Conservation (phyloP, 1,139 yeast species). For the Groenewaldozyma sp. region DNA sequence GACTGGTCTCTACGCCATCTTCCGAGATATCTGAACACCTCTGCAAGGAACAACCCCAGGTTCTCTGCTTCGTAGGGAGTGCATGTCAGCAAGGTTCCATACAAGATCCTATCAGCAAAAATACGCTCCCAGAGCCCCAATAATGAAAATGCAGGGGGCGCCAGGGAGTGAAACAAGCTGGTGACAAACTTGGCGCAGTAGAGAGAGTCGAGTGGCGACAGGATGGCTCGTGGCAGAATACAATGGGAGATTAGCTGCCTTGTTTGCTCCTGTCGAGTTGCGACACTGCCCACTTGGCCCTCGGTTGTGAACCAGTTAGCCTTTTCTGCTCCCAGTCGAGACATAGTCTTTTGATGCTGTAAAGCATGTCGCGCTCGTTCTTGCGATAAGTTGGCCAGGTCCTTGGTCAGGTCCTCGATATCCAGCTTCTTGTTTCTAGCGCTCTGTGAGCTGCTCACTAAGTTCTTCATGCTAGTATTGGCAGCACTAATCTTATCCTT, state of each 20-base stretch:
- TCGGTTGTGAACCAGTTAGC: slow-evolving; percentile 27
- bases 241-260: slow-evolving; percentile 50
- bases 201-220: slow-evolving; percentile 80
- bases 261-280: slow-evolving; percentile 21
- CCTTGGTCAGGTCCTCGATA: slow-evolving; percentile 10
- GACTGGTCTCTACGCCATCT: slow-evolving; percentile 33
- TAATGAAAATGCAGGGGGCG: slow-evolving; percentile 39
- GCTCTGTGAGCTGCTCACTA: slow-evolving; percentile 1
- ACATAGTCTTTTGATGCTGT: slow-evolving; percentile 28
- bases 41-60: slow-evolving; percentile 64
- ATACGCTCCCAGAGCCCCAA: slow-evolving; percentile 40
- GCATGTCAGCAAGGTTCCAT: slow-evolving; percentile 56
- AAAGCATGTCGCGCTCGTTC: slow-evolving; percentile 28
- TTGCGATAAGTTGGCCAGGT: slow-evolving; percentile 20
- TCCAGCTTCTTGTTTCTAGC: slow-evolving; percentile 1
- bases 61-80: slow-evolving; percentile 78
- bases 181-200: slow-evolving; percentile 52
- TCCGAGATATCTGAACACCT: slow-evolving; percentile 41
- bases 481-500: slow-evolving; percentile 13
- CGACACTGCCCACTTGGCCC: slow-evolving; percentile 14
- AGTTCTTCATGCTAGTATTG: slow-evolving; percentile 9
- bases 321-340: slow-evolving; percentile 28
- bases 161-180: slow-evolving; percentile 38
- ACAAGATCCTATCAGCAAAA: slow-evolving; percentile 42
- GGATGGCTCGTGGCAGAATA: slow-evolving; percentile 64